These are phyloP conservation scores for Pelargonium nanum DNA, from an alignment of 345 rosid genomes.

Conservation along the genomic window DNA sequence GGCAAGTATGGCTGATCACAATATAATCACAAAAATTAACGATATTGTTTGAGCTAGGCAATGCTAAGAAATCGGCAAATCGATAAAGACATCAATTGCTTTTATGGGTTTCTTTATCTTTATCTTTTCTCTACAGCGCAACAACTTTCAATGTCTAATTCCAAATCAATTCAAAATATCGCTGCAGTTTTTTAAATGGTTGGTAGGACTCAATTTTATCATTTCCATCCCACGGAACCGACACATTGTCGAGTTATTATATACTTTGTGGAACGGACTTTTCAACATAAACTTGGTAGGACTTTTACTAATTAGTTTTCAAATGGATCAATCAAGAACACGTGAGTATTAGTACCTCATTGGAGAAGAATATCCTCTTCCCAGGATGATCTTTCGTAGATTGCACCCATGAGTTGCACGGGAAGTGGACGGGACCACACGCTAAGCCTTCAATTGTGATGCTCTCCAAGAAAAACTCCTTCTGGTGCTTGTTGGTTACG, in stretches of 20 bases:
- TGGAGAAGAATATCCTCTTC: slow-evolving; percentile 71
- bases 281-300: neutral
- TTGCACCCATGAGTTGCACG: slow-evolving; percentile 96
- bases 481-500: slow-evolving; percentile 75
- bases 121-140: neutral
- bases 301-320: neutral
- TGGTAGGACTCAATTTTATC: neutral
- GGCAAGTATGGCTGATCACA: slow-evolving; percentile 80
- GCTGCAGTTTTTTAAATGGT: neutral
- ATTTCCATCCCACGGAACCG: neutral
- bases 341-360: slow-evolving; percentile 40
- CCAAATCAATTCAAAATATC: neutral
- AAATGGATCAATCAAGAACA: neutral
- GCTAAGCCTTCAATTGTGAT: slow-evolving; percentile 86
- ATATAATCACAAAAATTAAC: neutral
- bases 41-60: neutral
- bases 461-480: slow-evolving; percentile 77
- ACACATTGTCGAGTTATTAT: too few species aligned
- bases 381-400: slow-evolving; percentile 50
- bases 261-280: neutral
- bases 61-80: neutral
- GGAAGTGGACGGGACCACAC: slow-evolving; percentile 75
- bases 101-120: neutral
- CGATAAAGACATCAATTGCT: neutral
- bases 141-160: neutral